Evolutionary conservation across 257 asterid genomes (phyloP).

Genomic region (Thymus mandschuricus): DNA sequence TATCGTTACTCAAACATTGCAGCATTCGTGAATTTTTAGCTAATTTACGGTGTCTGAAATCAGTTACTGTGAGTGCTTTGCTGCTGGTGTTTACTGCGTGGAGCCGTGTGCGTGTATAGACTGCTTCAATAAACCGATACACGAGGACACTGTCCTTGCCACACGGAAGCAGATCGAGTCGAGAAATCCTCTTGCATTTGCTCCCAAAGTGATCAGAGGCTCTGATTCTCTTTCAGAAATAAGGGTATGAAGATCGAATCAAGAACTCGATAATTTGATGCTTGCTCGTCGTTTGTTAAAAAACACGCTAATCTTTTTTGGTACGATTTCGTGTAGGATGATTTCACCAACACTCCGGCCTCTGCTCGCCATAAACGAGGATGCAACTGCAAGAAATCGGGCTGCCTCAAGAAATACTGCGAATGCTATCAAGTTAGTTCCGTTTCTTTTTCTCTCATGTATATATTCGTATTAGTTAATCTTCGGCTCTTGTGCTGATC

Average conservation of each 20-base stretch:
- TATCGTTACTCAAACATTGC: not conserved
- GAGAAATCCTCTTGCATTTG: constrained; percentile 73
- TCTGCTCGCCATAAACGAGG: constrained; percentile 74
- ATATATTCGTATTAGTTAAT: not conserved
- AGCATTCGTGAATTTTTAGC: not conserved
- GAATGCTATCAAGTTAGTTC: constrained; percentile 69
- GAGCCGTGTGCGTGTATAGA: constrained; percentile 70
- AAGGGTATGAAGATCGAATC: constrained; percentile 36
- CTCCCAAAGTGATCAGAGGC: constrained; percentile 67
- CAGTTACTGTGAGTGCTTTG: constrained; percentile 79
- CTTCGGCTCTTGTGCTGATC: constrained; percentile 27
- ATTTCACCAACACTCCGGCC: constrained; percentile 57
- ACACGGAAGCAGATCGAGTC: constrained; percentile 71
- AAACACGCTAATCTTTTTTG: not conserved
- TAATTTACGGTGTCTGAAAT: constrained; percentile 22
- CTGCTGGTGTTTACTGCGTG: constrained; percentile 72
- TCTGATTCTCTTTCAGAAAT: constrained; percentile 39
- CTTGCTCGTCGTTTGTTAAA: not conserved
- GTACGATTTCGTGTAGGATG: constrained; percentile 40
- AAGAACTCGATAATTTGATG: not conserved
- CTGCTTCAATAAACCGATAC: constrained; percentile 67
- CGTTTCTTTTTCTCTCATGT: not conserved
- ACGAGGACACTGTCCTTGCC: constrained; percentile 70
- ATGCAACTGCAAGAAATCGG: constrained; percentile 74
- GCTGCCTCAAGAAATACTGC: constrained; percentile 69